A percentile compares a stretch with the other conserved stretches of the same genome.
Evolutionary conservation across 345 rosid genomes (phyloP).

Genomic region (Hirschfeldia incana): DNA sequence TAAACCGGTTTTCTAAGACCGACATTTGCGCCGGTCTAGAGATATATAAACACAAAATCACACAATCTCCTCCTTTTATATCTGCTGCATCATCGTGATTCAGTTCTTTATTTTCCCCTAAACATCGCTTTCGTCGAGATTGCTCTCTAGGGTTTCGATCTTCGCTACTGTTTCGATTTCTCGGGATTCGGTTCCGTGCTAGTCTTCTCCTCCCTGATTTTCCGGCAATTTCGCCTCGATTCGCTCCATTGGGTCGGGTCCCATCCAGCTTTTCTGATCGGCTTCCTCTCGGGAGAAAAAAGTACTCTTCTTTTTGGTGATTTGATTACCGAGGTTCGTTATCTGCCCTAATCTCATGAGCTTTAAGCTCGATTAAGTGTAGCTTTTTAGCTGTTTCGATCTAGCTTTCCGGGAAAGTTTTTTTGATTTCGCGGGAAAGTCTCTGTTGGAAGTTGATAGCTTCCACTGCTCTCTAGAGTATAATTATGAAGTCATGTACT

Average conservation of each 20-base stretch:
- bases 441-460: not conserved
- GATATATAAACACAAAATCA: not conserved
- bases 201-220: not conserved
- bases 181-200: slow-evolving; percentile 22
- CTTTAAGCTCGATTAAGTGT: slow-evolving; percentile 5
- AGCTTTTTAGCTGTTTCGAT: slow-evolving; percentile 14
- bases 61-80: slow-evolving; percentile 6
- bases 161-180: not conserved
- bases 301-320: not conserved
- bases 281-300: not conserved
- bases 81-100: slow-evolving; percentile 6
- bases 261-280: not conserved
- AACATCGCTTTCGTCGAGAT: slow-evolving; percentile 34
- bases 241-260: not conserved
- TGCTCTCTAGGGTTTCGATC: slow-evolving; percentile 44
- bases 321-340: slow-evolving; percentile 29
- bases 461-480: too few relatives aligned
- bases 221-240: not conserved
- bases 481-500: not conserved
- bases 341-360: slow-evolving; percentile 19
- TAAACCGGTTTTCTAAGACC: slow-evolving; percentile 20
- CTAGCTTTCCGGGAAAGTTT: slow-evolving; percentile 22
- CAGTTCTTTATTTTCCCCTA: slow-evolving; percentile 25
- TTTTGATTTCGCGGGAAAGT: slow-evolving; percentile 28
- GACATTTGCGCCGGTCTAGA: slow-evolving; percentile 16